A percentile compares a stretch with the other conserved stretches of the same genome.
These are phyloP conservation scores for Candida ulmi DNA, from an alignment of 805 yeast species.

Conservation along the genomic window DNA sequence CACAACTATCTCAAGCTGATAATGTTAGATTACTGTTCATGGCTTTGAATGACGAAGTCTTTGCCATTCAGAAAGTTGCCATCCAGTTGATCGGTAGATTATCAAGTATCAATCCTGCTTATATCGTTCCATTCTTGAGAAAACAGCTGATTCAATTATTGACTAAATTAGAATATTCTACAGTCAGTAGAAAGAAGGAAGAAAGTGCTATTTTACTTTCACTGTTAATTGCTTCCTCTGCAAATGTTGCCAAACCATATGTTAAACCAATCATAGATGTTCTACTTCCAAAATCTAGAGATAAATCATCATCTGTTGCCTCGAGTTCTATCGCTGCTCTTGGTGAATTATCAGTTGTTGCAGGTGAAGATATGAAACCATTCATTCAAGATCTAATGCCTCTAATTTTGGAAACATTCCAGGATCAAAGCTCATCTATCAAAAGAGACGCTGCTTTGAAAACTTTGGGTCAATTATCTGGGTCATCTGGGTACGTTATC, in stretches of 20 bases:
- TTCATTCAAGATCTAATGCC: slow-evolving; percentile 82
- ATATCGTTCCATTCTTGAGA: slow-evolving; percentile 87
- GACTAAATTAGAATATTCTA: slow-evolving; percentile 80
- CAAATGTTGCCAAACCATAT: slow-evolving; percentile 83
- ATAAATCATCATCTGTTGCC: slow-evolving; percentile 73
- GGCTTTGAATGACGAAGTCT: slow-evolving; percentile 87
- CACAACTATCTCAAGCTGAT: slow-evolving; percentile 91
- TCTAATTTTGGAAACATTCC: slow-evolving; percentile 76
- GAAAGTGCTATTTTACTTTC: slow-evolving; percentile 78
- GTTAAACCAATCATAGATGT: slow-evolving; percentile 88
- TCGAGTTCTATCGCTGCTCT: slow-evolving; percentile 79
- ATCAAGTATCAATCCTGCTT: slow-evolving; percentile 87
- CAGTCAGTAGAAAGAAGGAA: slow-evolving; percentile 71
- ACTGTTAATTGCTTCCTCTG: slow-evolving; percentile 69
- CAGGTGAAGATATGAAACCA: slow-evolving; percentile 76
- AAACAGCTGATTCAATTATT: slow-evolving; percentile 80
- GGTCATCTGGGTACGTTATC: slow-evolving; percentile 91
- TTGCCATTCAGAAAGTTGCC: slow-evolving; percentile 74
- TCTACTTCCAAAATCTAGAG: slow-evolving; percentile 68
- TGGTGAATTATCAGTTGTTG: slow-evolving; percentile 85
- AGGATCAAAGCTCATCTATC: slow-evolving; percentile 84
- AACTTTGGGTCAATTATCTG: slow-evolving; percentile 82
- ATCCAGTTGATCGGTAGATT: slow-evolving; percentile 78
- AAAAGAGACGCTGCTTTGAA: slow-evolving; percentile 87
- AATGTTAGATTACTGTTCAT: slow-evolving; percentile 80